phyloP scores from a whole-genome alignment of 495 filamentous ascomycete species.

The Penicillium flavigenum region DNA sequence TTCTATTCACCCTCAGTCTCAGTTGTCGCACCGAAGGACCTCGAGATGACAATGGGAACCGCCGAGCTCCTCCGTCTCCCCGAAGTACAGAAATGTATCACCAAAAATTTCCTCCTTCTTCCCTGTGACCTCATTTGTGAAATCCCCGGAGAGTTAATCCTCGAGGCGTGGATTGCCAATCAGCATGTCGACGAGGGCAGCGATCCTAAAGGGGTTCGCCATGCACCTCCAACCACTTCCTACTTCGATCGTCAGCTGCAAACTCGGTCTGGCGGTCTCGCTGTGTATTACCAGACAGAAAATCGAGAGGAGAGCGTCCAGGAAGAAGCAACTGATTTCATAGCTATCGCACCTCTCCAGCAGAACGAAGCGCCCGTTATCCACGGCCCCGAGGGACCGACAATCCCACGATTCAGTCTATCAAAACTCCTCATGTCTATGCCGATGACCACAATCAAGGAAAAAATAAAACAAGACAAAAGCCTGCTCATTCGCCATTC shows the following conservation, averaged over 20 bases:
- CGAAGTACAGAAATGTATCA: conserved; percentile 67
- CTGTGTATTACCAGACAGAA: conserved; percentile 86
- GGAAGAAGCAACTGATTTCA: conserved; percentile 86
- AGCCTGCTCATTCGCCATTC: conserved; percentile 69
- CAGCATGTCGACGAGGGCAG: conserved; percentile 59
- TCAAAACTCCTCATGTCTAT: conserved; percentile 69
- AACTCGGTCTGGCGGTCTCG: conserved; percentile 70
- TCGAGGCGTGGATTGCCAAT: conserved; percentile 89
- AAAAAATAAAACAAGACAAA: conserved; percentile 70
- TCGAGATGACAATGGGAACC: conserved; percentile 78
- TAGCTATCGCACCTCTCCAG: conserved; percentile 66
- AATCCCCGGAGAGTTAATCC: conserved; percentile 71
- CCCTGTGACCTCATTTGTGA: conserved; percentile 94
- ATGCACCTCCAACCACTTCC: conserved; percentile 33
- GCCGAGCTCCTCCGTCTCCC: conserved; percentile 83
- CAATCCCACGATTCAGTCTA: conserved; percentile 61
- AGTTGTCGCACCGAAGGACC: conserved; percentile 66
- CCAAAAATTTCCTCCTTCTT: conserved; percentile 80
- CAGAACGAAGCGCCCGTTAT: conserved; percentile 47
- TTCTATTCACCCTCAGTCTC: conserved; percentile 71
- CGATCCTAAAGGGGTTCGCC: conserved; percentile 21
- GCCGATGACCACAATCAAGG: conserved; percentile 82
- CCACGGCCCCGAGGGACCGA: conserved; percentile 41
- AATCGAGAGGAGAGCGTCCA: conserved; percentile 67
- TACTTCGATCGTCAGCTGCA: conserved; percentile 53